Base-by-base conservation (phyloP, 2,329 filamentous ascomycete species). In the Aspergillus felis region DNA sequence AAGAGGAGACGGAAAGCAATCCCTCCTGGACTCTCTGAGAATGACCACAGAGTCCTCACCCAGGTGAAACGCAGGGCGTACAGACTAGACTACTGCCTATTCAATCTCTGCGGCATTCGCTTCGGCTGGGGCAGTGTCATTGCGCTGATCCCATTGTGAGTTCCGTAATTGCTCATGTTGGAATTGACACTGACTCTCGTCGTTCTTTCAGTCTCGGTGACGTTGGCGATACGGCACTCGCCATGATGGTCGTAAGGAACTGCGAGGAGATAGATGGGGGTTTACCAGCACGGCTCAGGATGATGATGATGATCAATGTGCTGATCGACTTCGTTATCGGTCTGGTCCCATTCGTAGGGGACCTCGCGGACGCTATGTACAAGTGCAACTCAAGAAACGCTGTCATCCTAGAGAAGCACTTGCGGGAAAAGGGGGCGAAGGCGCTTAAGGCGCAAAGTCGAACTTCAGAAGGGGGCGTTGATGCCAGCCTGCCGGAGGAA, bases 51-150 rank as follows among this genome's bases (percentile, higher is more conserved):
- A 61, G 81, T 97, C 64, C 85, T 97, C 62, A 95, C 89, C 66
- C 89, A 88, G 66, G 91, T 96, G 66, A 93, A 96, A 74, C 84
- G 88, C 66, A 84, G 89, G 57, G 92, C 94, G 35, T 96, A 96
- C 76, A 83, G 86, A 41, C 84, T 97, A 27, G 94, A 97, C 74
- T 89, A 91, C 80, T 85, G 84, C 55, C 83, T 96, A 5, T 95
- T 93, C 79, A 92, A 84, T 68, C 84, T 91, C 69, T 84, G 89
- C 62, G 91, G 92, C 47, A 82, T 96, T 58, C 85, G 87, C 57
- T 92, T 97, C 70, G 94, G 94, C 55, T 97, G 92, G 91, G 86
- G 90, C 53, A 89, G 88, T 66, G 84, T 96, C 57, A 90, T 97
- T 66, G 94, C 88, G 14, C 71, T 97, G 7, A 75, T 97, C 55